Percentiles rank a stretch among this genome's conserved stretches.
These are phyloP conservation scores for Arthroderma uncinatum DNA, from an alignment of 2,329 filamentous ascomycete genomes.

Conservation along the genomic window DNA sequence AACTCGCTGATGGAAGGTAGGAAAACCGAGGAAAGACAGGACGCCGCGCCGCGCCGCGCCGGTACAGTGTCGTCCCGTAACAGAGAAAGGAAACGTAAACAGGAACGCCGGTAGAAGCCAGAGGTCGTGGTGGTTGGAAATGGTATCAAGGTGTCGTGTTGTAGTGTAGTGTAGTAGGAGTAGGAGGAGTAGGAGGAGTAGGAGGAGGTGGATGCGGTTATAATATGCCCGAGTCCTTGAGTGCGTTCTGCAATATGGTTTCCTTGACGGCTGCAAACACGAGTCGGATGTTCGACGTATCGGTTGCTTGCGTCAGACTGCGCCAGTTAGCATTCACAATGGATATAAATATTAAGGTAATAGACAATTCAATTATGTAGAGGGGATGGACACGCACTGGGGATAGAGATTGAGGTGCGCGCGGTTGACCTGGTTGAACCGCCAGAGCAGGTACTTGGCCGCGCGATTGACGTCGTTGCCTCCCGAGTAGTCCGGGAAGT, in stretches of 20 bases:
- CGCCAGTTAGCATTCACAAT: background rate
- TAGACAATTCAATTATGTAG: background rate
- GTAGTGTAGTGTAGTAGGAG: background rate
- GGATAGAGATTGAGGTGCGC: constrained; percentile 94
- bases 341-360: background rate
- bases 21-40: background rate
- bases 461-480: constrained; percentile 97
- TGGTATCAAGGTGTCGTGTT: background rate
- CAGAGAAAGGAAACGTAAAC: background rate
- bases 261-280: constrained; percentile 98
- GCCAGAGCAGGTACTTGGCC: constrained; percentile 94
- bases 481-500: constrained; percentile 95
- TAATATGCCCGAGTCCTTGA: constrained; percentile 96
- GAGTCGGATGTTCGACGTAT: constrained; percentile 94
- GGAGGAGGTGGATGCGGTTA: constrained; percentile 32
- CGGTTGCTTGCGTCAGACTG: constrained; percentile 94
- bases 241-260: constrained; percentile 93
- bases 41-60: background rate
- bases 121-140: background rate
- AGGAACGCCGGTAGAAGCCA: background rate
- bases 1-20: background rate
- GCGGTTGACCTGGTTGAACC: constrained; percentile 96
- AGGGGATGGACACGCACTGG: constrained; percentile 55
- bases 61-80: background rate
- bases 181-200: background rate